Base-by-base conservation (phyloP, 1,284 basidiomycete species). In the Cutaneotrichosporon cyanovorans region DNA sequence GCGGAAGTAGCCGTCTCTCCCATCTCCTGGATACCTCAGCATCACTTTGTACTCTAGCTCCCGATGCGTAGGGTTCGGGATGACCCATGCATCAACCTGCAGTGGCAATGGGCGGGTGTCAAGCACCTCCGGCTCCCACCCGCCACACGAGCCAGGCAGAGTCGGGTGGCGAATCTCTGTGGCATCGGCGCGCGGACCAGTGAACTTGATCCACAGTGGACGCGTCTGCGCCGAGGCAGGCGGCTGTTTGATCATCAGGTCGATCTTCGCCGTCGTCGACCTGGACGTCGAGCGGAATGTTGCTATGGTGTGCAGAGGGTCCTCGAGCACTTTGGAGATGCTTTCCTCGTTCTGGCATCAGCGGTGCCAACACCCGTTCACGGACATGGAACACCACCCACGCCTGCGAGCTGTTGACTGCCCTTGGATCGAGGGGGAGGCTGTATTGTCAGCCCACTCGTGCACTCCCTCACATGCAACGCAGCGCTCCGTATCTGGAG, bases 321-420 rank as follows among this genome's bases (percentile, higher is more conserved):
- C 65, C 0, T 35, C 50, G 8, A 63, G 36, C 14, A 59, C 55
- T n/a, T 18, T 21, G 2, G 48, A 59, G 48, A 3, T 46, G 35
- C 2, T 37, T 37, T n/a, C 45, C 40, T 1, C 58, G 51, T n/a
- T n/a, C 61, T 67, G 43, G 1, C 10, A 7, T 53, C 21, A 53
- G 53, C 32, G 7, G 5, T 21, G n/a, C 4, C 20, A 18, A 1
- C 20, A 16, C 14, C 3, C 15, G 10, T 21, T 18, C 15, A 22
- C 61, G 55, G 32, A 62, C 65, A 4, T 58, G 23, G 39, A 62
- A 68, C 5, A 68, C 55, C 4, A 68, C 58, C 12, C 55, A 46
- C 14, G 37, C 56, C 38, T 56, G 55, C 18, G 61, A 56, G 16
- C 43, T 45, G 9, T 8, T 40, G 12, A 48, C 40, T 8, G 50